A percentile compares a stretch with the other conserved stretches of the same genome.
Conservation (phyloP, 1,284 basidiomycete species). For the Singerocomus inundabilis region DNA sequence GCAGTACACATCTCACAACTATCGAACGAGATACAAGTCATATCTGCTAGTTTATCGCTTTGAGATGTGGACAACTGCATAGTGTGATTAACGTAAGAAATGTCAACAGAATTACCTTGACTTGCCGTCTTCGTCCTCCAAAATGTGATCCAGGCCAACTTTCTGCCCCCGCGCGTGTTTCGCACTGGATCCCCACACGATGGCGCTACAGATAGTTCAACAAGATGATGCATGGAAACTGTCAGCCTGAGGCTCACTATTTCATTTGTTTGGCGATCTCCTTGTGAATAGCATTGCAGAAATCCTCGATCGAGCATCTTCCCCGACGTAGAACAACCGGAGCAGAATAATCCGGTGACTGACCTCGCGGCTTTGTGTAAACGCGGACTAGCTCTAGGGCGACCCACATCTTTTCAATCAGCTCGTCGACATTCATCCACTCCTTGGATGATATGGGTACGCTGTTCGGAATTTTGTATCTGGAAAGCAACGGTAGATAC, state of each 20-base stretch:
- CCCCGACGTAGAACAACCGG: slow-evolving; percentile 80
- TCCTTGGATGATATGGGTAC: slow-evolving; percentile 92
- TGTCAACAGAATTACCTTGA: slow-evolving; percentile 10
- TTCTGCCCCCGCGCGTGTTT: slow-evolving; percentile 97
- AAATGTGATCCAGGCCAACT: slow-evolving; percentile 85
- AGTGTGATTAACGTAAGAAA: slow-evolving; percentile 13
- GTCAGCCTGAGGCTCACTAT: slow-evolving; percentile 53
- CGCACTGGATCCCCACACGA: slow-evolving; percentile 93
- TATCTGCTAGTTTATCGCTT: slow-evolving; percentile 56
- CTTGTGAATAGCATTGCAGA: slow-evolving; percentile 88
- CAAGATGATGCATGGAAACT: slow-evolving; percentile 1
- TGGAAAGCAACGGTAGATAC: slow-evolving; percentile 30
- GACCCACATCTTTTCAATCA: slow-evolving; percentile 90
- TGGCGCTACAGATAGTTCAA: slow-evolving; percentile 54
- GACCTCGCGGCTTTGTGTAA: slow-evolving; percentile 94
- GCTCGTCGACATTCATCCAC: slow-evolving; percentile 97
- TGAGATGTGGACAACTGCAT: slow-evolving; percentile 76
- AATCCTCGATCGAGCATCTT: slow-evolving; percentile 84
- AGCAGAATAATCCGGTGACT: slow-evolving; percentile 82
- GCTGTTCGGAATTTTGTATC: slow-evolving; percentile 90
- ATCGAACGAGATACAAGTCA: background rate
- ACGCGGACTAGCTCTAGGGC: slow-evolving; percentile 87
- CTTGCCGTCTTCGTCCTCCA: slow-evolving; percentile 89
- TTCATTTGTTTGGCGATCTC: slow-evolving; percentile 93
- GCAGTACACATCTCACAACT: background rate